phyloP scores from a whole-genome alignment of 345 rosid genomes.

The Euphorbia pulcherrima region DNA sequence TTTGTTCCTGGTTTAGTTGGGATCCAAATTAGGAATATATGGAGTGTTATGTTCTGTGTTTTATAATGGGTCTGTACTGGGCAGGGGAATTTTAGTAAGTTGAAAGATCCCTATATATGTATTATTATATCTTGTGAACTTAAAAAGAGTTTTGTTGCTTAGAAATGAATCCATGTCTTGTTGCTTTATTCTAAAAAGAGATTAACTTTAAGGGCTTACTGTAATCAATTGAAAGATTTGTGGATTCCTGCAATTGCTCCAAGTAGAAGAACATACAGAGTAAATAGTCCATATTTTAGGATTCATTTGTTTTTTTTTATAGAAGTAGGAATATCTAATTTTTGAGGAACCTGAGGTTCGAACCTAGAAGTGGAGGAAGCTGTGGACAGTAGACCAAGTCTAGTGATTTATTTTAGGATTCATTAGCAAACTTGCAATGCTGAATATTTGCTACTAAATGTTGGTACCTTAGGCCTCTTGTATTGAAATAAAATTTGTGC shows the following conservation, averaged over 20 bases:
- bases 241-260: not conserved
- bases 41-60: not conserved
- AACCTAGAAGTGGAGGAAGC: no score
- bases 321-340: no score
- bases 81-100: not conserved
- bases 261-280: not conserved
- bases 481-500: slow-evolving; percentile 20
- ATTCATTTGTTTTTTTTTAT: no score
- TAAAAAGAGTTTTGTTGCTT: slow-evolving; percentile 1
- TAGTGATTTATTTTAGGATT: not conserved
- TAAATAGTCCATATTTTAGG: not conserved
- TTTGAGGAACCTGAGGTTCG: no score
- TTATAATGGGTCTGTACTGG: not conserved
- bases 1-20: slow-evolving; percentile 37
- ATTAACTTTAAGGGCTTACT: not conserved
- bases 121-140: not conserved
- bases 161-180: not conserved
- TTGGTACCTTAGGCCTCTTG: slow-evolving; percentile 29
- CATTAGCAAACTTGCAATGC: no score
- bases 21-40: not conserved
- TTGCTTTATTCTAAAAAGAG: not conserved
- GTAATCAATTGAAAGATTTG: not conserved
- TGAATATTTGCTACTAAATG: not conserved
- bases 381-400: no score
- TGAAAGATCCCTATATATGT: not conserved